Evolutionary conservation across 75 land plant genomes (phyloP), one percentile per base, ranked within the genome.

Genomic region (Azolla pinnata): DNA sequence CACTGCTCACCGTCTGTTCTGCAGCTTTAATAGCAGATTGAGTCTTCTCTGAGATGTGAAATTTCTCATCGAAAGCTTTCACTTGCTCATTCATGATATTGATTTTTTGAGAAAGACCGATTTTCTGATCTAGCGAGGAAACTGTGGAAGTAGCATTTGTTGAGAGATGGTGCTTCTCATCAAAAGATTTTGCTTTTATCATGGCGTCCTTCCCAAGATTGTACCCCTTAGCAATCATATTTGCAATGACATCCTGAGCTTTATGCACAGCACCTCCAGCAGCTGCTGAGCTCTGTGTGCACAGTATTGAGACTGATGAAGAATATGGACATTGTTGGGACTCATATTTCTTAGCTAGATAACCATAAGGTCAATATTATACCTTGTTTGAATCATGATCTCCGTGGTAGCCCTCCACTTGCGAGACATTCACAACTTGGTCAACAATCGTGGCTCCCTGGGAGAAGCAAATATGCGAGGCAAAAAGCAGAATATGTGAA

Each of bases 401-500:
- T n/a, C 44, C 26, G 28, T 52, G 26, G 29, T 78, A 72, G 55
- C 82, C 68, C 59, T 85, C 86, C 34, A 67, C 83, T 28, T 75
- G 67, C 19, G 59, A 60, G 42, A 90, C 83, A 23, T 30, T 80
- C 65, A 85, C 96, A 31, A 81, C 65, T 67, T 77, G 78, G 59
- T 90, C 96, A 2, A 83, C 83, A 34, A 90, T 80, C 20, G 86
- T 85, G 27, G 96, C 89, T 44, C 90, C 96, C 96, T 90, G 75
- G 30, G 73, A 55, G 14, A 21, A 70, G 9, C 30, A 17, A 25
- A 31, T 33, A 18, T 4, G 16, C 19, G 24, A 14, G 34, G 0
- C 19, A 1, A 19, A 34, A 47, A 47, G 0, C 45, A 57, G 56
- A 44, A 55, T 25, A 55, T 35, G 61, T 3, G 29, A 38, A 21